Conservation (phyloP, 306 rosid species). For the Trifolium dubium region DNA sequence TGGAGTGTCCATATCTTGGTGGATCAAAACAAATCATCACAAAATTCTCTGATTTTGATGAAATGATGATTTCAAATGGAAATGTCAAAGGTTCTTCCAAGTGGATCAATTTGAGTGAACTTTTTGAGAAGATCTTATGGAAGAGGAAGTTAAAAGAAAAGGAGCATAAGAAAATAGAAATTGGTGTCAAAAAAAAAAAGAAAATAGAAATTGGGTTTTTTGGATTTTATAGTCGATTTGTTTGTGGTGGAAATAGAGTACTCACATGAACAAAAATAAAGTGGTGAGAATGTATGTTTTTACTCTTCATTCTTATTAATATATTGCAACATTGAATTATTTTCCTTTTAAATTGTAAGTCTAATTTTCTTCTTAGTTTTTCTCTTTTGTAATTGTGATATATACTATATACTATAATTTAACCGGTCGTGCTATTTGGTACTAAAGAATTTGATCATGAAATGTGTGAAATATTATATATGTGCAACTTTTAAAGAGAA, state of each 20-base stretch:
- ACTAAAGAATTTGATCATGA: background rate
- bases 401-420: background rate
- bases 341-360: constrained; percentile 11
- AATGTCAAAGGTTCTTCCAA: constrained; percentile 41
- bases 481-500: no score
- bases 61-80: constrained; percentile 9
- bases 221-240: constrained; percentile 43
- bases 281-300: constrained; percentile 22
- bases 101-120: constrained; percentile 39
- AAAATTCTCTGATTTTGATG: constrained; percentile 15
- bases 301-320: constrained; percentile 7
- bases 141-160: constrained; percentile 47
- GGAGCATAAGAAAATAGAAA: constrained; percentile 40
- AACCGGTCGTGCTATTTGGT: background rate
- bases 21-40: constrained; percentile 54
- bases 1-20: constrained; percentile 53
- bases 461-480: background rate
- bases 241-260: constrained; percentile 47
- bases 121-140: constrained; percentile 50
- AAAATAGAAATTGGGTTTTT: constrained; percentile 40
- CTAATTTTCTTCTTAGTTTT: background rate
- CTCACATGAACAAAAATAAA: constrained; percentile 15
- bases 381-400: background rate
- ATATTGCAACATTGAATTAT: constrained; percentile 1
- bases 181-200: no score